Conservation (phyloP, 2,329 filamentous ascomycete genomes). For the Apiospora marii region DNA sequence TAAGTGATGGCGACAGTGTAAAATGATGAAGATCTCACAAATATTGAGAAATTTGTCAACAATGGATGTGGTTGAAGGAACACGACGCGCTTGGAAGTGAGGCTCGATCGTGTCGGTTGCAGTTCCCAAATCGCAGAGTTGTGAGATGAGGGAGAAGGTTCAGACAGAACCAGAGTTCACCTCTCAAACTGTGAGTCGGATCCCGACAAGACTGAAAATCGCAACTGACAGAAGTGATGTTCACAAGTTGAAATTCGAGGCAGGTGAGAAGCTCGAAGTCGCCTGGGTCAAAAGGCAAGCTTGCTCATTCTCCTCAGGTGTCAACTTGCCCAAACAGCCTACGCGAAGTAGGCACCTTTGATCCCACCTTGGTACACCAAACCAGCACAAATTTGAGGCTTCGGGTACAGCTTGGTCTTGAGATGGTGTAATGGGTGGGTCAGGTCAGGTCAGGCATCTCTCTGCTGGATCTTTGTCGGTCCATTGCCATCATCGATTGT, state of each 20-base stretch:
- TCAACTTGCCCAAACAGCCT: conserved; percentile 1
- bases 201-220: neutral
- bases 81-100: neutral
- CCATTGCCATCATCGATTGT: neutral
- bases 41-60: neutral
- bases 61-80: neutral
- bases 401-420: neutral
- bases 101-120: neutral
- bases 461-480: neutral
- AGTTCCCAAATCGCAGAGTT: neutral
- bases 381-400: neutral
- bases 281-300: neutral
- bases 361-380: neutral
- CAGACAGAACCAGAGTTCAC: neutral
- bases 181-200: neutral
- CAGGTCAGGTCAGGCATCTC: neutral
- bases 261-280: neutral
- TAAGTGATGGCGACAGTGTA: neutral
- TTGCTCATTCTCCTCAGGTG: neutral
- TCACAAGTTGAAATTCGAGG: neutral
- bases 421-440: neutral
- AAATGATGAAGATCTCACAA: neutral
- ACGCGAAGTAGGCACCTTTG: neutral
- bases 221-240: neutral
- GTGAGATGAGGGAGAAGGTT: neutral